Percentiles rank a stretch among this genome's conserved stretches.
Evolutionary conservation across 768 basidiomycete genomes (phyloP).

Genomic region (Tulasnella sp.): DNA sequence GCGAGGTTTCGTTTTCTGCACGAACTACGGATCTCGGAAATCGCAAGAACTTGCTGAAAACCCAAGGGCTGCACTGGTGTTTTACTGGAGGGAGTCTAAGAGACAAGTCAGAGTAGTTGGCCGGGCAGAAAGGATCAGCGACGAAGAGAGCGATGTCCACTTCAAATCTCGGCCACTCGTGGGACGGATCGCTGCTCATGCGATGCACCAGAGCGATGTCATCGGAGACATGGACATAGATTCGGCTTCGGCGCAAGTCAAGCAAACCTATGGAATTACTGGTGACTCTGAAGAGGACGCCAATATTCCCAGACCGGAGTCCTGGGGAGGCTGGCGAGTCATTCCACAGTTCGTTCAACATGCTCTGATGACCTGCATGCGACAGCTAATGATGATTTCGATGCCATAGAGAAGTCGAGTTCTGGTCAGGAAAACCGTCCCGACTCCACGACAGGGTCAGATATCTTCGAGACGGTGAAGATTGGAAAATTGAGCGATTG

Average conservation of each 20-base stretch:
- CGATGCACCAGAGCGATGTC: not conserved
- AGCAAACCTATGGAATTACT: not conserved
- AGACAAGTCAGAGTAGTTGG: not conserved
- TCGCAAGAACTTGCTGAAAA: not conserved
- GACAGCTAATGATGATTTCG: not conserved
- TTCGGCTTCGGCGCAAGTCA: not conserved
- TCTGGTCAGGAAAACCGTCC: not conserved
- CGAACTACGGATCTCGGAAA: constrained; percentile 83
- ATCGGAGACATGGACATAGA: not conserved
- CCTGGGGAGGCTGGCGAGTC: not conserved
- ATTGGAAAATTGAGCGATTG: not conserved
- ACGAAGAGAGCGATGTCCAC: not conserved
- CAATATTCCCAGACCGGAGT: not conserved
- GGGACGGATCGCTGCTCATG: not conserved
- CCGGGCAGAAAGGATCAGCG: not conserved
- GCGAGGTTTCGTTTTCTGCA: constrained; percentile 92
- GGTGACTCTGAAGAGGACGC: not conserved
- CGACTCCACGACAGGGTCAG: not conserved
- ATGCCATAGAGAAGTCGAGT: not conserved
- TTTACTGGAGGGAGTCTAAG: not conserved
- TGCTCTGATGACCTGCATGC: not conserved
- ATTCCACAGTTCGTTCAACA: not conserved
- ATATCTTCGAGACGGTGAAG: not conserved
- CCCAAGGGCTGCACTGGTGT: not conserved
- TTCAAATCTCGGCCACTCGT: not conserved